phyloP scores from a whole-genome alignment of 768 basidiomycete species.

The Boletellus ananas region DNA sequence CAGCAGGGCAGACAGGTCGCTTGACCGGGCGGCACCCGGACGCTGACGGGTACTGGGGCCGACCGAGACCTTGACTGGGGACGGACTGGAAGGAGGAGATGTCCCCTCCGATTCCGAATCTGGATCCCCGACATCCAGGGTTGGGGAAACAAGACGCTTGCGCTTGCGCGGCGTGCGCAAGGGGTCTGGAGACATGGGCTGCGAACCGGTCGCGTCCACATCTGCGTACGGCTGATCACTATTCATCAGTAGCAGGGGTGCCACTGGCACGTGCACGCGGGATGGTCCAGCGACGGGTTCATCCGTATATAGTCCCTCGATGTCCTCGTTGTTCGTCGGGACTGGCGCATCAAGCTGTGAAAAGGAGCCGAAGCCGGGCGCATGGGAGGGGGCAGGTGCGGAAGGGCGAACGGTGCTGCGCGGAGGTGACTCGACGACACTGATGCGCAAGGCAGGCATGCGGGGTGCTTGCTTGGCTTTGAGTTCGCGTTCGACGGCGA shows the following conservation, averaged over 20 bases:
- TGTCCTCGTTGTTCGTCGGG: conserved; percentile 31
- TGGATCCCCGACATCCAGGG: not conserved
- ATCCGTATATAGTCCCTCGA: conserved; percentile 35
- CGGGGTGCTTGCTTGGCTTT: conserved; percentile 37
- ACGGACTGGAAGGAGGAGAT: conserved; percentile 25
- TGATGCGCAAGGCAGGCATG: conserved; percentile 8
- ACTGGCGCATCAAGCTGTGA: conserved; percentile 34
- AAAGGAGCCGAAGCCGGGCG: conserved; percentile 24
- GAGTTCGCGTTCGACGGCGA: conserved; percentile 50
- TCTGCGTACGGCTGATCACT: conserved; percentile 15
- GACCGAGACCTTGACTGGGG: conserved; percentile 29
- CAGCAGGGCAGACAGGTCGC: not conserved
- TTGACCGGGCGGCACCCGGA: not conserved
- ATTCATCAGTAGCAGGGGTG: conserved; percentile 24
- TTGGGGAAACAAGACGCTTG: conserved; percentile 14
- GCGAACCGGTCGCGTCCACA: conserved; percentile 4
- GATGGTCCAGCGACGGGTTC: conserved; percentile 30
- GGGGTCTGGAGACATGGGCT: conserved; percentile 21
- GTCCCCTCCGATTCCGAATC: conserved; percentile 11
- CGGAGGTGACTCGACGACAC: conserved; percentile 17
- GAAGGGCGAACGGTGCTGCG: conserved; percentile 17
- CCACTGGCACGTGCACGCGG: conserved; percentile 8
- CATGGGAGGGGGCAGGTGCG: conserved; percentile 7
- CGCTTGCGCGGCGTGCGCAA: conserved; percentile 32
- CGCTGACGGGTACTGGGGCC: conserved; percentile 2